Conservation (phyloP, 2,329 filamentous ascomycete species). For the Magnaporthiopsis rhizophila region DNA sequence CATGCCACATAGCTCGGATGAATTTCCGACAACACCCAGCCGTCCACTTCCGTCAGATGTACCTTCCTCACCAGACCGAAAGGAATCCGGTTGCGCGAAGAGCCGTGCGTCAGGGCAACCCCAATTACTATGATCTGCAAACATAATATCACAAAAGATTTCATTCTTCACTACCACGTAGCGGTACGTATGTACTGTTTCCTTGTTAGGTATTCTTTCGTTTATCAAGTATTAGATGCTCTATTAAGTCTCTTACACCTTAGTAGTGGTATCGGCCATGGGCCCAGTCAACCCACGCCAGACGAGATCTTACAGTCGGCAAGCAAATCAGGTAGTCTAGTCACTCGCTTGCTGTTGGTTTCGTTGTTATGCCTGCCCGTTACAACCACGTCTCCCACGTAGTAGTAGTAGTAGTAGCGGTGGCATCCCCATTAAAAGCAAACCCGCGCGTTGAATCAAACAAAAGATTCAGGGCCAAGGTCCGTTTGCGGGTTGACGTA, state of each 20-base stretch:
- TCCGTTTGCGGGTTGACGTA: not conserved
- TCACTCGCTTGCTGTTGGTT: not conserved
- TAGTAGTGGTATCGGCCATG: not conserved
- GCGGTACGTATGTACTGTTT: not conserved
- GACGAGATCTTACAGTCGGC: not conserved
- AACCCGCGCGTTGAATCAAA: not conserved
- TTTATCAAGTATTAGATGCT: not conserved
- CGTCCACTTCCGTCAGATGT: too few species aligned
- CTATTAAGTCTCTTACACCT: not conserved
- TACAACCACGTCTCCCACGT: not conserved
- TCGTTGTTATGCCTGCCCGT: not conserved
- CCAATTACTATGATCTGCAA: too few species aligned
- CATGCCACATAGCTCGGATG: too few species aligned
- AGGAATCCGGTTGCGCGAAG: too few species aligned
- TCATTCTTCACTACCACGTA: too few species aligned
- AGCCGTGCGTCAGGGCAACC: too few species aligned
- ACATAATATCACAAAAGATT: too few species aligned
- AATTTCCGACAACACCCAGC: too few species aligned
- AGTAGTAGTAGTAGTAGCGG: not conserved
- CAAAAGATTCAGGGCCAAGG: not conserved
- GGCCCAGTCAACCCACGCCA: not conserved
- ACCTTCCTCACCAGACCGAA: too few species aligned
- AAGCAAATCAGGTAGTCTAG: not conserved
- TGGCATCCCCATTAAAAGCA: not conserved
- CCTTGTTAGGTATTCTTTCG: not conserved